Conservation (phyloP, 352 stramenopile genomes). For the Globisporangium mamillatum region DNA sequence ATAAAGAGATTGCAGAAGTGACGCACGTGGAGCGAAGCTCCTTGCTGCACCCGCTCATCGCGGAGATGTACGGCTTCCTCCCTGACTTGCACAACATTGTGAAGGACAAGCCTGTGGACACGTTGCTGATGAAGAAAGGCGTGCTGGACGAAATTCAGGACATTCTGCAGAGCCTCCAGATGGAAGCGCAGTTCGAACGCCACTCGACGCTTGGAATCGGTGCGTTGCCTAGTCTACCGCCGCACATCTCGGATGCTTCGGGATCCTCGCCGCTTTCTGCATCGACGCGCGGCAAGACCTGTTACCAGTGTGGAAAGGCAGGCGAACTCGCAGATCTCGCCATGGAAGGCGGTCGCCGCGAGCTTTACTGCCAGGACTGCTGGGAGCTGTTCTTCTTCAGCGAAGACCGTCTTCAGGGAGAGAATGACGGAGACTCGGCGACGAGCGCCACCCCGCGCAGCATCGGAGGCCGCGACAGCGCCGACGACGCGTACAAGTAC, state of each 20-base stretch:
- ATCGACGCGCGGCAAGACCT: conserved; percentile 31
- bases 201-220: conserved; percentile 64
- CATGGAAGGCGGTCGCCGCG: conserved; percentile 34
- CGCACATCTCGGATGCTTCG: not conserved
- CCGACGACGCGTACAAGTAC: conserved; percentile 59
- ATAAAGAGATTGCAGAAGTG: conserved; percentile 20
- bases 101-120: conserved; percentile 48
- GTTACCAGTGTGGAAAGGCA: conserved; percentile 51
- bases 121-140: conserved; percentile 64
- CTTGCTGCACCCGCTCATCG: conserved; percentile 49
- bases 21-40: conserved; percentile 24
- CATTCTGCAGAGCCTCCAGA: conserved; percentile 72
- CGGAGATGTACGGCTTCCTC: conserved; percentile 40
- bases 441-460: conserved; percentile 15
- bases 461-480: conserved; percentile 10
- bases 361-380: conserved; percentile 72
- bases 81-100: conserved; percentile 55
- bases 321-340: conserved; percentile 56
- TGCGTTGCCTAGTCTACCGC: conserved; percentile 24
- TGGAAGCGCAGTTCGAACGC: conserved; percentile 76
- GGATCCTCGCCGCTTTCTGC: conserved; percentile 15
- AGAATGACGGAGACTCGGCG: conserved; percentile 12
- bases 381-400: conserved; percentile 76
- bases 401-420: conserved; percentile 38
- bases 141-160: conserved; percentile 82